A percentile compares a stretch with the other conserved stretches of the same genome.
phyloP scores from a whole-genome alignment of 106 monocot species.

The Acorus gramineus region DNA sequence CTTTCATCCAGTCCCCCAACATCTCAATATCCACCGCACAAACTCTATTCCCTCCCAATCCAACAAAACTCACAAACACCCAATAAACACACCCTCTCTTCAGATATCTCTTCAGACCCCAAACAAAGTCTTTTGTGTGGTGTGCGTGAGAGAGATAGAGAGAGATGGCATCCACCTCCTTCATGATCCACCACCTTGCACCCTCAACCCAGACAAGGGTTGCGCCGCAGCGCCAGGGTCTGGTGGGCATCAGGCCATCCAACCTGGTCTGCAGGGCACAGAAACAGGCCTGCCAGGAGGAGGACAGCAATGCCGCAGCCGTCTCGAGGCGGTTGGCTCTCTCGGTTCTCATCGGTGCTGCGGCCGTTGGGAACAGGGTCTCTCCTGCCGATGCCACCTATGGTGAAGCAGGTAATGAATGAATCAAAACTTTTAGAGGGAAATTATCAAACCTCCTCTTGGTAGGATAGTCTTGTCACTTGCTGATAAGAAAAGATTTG shows the following conservation, averaged over 20 bases:
- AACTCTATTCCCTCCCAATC: conserved; percentile 14
- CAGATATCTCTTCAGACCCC: neutral
- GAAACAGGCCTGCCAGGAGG: conserved; percentile 22
- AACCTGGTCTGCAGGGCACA: conserved; percentile 67
- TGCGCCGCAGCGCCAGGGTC: conserved; percentile 14
- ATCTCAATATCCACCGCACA: conserved; percentile 5
- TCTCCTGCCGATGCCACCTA: conserved; percentile 85
- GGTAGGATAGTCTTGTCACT: neutral
- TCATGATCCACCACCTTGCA: conserved; percentile 71
- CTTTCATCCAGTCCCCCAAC: conserved; percentile 8
- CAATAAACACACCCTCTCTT: neutral
- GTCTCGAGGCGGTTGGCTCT: conserved; percentile 73
- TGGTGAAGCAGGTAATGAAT: conserved; percentile 70
- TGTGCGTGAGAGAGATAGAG: neutral
- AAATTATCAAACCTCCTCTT: too few relatives aligned
- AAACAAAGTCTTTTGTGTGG: neutral
- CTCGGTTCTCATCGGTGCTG: conserved; percentile 65
- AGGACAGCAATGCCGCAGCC: conserved; percentile 15
- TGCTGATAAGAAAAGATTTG: neutral
- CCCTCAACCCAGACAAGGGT: conserved; percentile 33
- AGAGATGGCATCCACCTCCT: conserved; percentile 74
- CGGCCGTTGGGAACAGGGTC: conserved; percentile 50
- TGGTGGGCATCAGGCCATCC: conserved; percentile 13
- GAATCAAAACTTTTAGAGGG: neutral
- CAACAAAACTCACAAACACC: neutral